These are phyloP conservation scores for Alnus glutinosa DNA, from an alignment of 306 rosid genomes.

Conservation along the genomic window DNA sequence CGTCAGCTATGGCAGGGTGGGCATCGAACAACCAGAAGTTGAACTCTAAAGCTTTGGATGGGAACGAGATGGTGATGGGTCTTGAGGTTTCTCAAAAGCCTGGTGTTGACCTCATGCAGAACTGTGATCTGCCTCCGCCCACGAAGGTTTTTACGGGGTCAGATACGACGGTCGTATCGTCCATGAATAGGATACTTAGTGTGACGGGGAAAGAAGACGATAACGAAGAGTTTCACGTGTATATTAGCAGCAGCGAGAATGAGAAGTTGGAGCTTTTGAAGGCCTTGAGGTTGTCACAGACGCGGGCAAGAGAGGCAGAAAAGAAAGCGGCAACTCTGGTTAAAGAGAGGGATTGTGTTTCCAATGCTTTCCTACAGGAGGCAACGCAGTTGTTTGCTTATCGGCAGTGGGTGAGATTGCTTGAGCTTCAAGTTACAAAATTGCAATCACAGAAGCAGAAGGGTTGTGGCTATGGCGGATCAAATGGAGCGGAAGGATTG, in stretches of 20 bases:
- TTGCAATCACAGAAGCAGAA: conserved; percentile 34
- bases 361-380: conserved; percentile 55
- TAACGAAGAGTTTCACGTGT: conserved; percentile 13
- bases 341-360: conserved; percentile 54
- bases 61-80: conserved; percentile 44
- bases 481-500: conserved; percentile 10
- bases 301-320: conserved; percentile 79
- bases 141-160: conserved; percentile 60
- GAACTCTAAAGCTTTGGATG: conserved; percentile 24
- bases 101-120: conserved; percentile 69
- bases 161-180: conserved; percentile 37
- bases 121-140: conserved; percentile 97
- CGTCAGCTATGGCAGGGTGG: conserved; percentile 29
- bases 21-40: conserved; percentile 19
- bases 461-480: neutral
- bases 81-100: conserved; percentile 42
- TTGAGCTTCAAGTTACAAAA: conserved; percentile 65
- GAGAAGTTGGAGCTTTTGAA: conserved; percentile 64
- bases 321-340: conserved; percentile 50
- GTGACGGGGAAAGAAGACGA: conserved; percentile 26
- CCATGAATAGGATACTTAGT: conserved; percentile 48
- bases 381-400: conserved; percentile 55
- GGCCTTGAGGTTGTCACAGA: conserved; percentile 79
- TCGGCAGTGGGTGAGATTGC: conserved; percentile 68
- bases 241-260: conserved; percentile 4